These are phyloP conservation scores for Zelonia costaricensis DNA, from an alignment of 208 protist species.

Conservation along the genomic window DNA sequence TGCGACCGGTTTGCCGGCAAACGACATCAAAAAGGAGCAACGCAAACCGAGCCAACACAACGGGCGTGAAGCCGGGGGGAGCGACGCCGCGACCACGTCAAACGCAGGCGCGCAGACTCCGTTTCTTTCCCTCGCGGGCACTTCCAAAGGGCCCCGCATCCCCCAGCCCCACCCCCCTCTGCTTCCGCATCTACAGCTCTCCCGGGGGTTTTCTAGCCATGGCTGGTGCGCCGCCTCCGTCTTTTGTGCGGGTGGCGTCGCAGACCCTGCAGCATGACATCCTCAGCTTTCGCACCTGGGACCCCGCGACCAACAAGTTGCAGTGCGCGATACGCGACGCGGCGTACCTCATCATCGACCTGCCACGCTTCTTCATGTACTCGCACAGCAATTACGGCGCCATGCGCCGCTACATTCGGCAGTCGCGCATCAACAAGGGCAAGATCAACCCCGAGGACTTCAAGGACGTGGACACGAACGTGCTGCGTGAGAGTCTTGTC, in stretches of 20 bases:
- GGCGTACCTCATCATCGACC: slow-evolving; percentile 63
- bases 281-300: slow-evolving; percentile 44
- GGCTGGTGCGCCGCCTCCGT: slow-evolving; percentile 15
- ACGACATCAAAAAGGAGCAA: too few relatives aligned
- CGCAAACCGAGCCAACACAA: too few relatives aligned
- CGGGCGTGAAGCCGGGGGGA: too few relatives aligned
- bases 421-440: slow-evolving; percentile 77
- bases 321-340: slow-evolving; percentile 75
- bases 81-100: too few relatives aligned
- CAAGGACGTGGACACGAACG: slow-evolving; percentile 79
- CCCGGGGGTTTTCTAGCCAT: too few relatives aligned
- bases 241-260: slow-evolving; percentile 35
- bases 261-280: slow-evolving; percentile 52
- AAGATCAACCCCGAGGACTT: slow-evolving; percentile 87
- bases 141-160: too few relatives aligned
- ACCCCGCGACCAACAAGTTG: slow-evolving; percentile 61
- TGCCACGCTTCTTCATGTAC: slow-evolving; percentile 74
- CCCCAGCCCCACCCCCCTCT: too few relatives aligned
- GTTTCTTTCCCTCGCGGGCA: too few relatives aligned
- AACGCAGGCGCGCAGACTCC: too few relatives aligned
- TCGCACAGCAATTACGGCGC: slow-evolving; percentile 78
- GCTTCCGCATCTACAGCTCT: too few relatives aligned
- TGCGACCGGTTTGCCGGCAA: too few relatives aligned
- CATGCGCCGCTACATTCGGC: slow-evolving; percentile 76
- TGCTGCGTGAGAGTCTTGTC: slow-evolving; percentile 72